Evolutionary conservation across 73 alveolate species (phyloP).

Genomic region (Tetrahymena elliotti): DNA sequence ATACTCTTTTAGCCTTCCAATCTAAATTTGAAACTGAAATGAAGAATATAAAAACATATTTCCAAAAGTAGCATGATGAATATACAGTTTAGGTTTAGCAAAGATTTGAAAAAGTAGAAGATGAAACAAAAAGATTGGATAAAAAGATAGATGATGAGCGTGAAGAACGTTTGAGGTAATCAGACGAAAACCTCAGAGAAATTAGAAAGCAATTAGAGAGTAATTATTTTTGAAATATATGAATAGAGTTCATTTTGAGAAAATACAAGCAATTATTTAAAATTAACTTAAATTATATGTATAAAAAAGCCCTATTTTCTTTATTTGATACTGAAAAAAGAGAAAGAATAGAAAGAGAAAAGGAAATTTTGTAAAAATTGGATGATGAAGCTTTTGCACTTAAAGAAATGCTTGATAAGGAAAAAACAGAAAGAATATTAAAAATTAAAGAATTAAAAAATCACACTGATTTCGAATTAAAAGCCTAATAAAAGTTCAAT

Average conservation of each 20-base stretch:
- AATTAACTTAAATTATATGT: neutral
- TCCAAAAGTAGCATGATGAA: constrained; percentile 57
- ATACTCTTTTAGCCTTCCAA: constrained; percentile 85
- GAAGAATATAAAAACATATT: constrained; percentile 61
- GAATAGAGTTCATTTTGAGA: neutral
- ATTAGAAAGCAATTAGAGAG: constrained; percentile 44
- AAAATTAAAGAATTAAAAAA: constrained; percentile 64
- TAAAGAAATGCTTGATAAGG: constrained; percentile 59
- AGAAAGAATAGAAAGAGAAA: constrained; percentile 75
- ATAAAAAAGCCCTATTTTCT: constrained; percentile 29
- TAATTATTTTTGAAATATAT: neutral
- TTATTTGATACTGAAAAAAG: constrained; percentile 57
- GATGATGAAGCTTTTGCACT: constrained; percentile 76
- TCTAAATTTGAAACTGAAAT: constrained; percentile 77
- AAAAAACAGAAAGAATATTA: constrained; percentile 66
- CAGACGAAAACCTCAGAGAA: constrained; percentile 52
- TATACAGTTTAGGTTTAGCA: constrained; percentile 50
- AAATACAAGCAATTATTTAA: too few relatives aligned
- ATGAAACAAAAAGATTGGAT: constrained; percentile 56
- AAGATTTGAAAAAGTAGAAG: constrained; percentile 58
- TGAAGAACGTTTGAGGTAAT: constrained; percentile 59
- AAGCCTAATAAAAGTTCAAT: constrained; percentile 66
- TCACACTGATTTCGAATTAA: constrained; percentile 50
- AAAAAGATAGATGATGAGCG: constrained; percentile 53
- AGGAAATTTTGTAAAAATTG: constrained; percentile 63